phyloP scores from a whole-genome alignment of 2,329 filamentous ascomycete genomes.

The Aspergillus quadrilineatus region DNA sequence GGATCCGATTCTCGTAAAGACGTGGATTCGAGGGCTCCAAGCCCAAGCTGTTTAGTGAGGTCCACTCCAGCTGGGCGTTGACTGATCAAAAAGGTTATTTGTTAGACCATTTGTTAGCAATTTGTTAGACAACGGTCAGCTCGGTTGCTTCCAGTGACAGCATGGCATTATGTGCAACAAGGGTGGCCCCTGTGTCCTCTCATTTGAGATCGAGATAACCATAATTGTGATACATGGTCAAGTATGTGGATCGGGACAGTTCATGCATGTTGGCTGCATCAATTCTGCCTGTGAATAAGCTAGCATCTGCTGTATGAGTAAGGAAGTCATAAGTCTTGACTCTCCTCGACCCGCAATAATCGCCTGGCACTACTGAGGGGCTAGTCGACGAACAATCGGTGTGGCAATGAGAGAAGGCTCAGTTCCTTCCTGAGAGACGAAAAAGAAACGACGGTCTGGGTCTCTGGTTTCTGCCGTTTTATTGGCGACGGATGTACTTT shows the following conservation, averaged over 20 bases:
- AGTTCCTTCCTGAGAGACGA: not conserved
- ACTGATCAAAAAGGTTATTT: conserved; percentile 16
- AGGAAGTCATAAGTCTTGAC: not conserved
- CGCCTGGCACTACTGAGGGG: conserved; percentile 15
- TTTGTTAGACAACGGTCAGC: conserved; percentile 19
- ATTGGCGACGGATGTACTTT: not conserved
- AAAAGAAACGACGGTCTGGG: not conserved
- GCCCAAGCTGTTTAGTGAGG: conserved; percentile 24
- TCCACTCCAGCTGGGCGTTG: conserved; percentile 24
- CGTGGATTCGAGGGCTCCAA: conserved; percentile 12
- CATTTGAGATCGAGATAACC: not conserved
- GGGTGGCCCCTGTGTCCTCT: not conserved
- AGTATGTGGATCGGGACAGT: conserved; percentile 11
- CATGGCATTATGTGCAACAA: conserved; percentile 7
- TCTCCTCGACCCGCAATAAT: conserved; percentile 12
- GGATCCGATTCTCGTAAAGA: not conserved
- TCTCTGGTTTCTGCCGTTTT: not conserved
- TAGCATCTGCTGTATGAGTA: conserved; percentile 12
- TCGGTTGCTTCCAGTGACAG: conserved; percentile 6
- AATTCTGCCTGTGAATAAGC: conserved; percentile 11
- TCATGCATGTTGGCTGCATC: conserved; percentile 23
- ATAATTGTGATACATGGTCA: not conserved
- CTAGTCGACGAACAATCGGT: conserved; percentile 5
- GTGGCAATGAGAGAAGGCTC: not conserved
- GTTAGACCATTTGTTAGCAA: too few relatives aligned